A percentile compares a stretch with the other conserved stretches of the same genome.
phyloP scores from a whole-genome alignment of 1,284 basidiomycete genomes.

The Cutaneotrichosporon curvatum region DNA sequence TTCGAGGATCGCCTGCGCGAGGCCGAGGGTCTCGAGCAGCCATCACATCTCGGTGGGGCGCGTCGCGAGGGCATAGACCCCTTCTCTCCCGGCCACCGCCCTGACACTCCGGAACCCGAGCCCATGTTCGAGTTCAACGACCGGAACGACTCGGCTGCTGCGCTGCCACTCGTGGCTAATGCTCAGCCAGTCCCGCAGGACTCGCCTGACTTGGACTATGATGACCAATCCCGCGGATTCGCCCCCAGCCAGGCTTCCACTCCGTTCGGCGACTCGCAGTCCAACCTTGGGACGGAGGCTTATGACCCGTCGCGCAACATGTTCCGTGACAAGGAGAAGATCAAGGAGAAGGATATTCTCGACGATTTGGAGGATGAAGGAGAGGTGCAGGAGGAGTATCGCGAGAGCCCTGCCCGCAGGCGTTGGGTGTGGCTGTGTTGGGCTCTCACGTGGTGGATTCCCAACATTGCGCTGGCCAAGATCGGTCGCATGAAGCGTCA shows the following conservation, averaged over 20 bases:
- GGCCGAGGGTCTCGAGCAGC: slow-evolving; percentile 71
- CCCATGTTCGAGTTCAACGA: slow-evolving; percentile 21
- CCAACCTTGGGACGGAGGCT: slow-evolving; percentile 75
- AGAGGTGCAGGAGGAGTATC: slow-evolving; percentile 79
- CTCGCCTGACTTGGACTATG: slow-evolving; percentile 50
- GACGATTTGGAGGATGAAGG: slow-evolving; percentile 71
- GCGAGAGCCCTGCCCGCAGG: slow-evolving; percentile 68
- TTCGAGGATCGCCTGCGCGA: slow-evolving; percentile 82
- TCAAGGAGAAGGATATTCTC: slow-evolving; percentile 65
- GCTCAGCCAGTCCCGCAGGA: slow-evolving; percentile 63
- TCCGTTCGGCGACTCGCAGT: slow-evolving; percentile 66
- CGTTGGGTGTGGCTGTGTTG: slow-evolving; percentile 85
- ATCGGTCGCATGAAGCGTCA: slow-evolving; percentile 85
- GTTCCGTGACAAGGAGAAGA: slow-evolving; percentile 74
- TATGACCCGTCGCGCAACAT: slow-evolving; percentile 92
- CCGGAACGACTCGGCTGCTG: slow-evolving; percentile 40
- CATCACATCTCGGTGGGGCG: slow-evolving; percentile 1
- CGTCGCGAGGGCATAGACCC: slow-evolving; percentile 51
- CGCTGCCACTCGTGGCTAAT: slow-evolving; percentile 64
- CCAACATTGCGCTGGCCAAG: slow-evolving; percentile 61
- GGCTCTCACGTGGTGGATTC: slow-evolving; percentile 88
- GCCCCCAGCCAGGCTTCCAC: slow-evolving; percentile 60
- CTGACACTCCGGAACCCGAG: slow-evolving; percentile 32
- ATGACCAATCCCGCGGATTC: slow-evolving; percentile 58
- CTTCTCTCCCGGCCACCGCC: slow-evolving; percentile 51